These are phyloP conservation scores for Globisporangium megalacanthum DNA, from an alignment of 352 stramenopile genomes.

Conservation along the genomic window DNA sequence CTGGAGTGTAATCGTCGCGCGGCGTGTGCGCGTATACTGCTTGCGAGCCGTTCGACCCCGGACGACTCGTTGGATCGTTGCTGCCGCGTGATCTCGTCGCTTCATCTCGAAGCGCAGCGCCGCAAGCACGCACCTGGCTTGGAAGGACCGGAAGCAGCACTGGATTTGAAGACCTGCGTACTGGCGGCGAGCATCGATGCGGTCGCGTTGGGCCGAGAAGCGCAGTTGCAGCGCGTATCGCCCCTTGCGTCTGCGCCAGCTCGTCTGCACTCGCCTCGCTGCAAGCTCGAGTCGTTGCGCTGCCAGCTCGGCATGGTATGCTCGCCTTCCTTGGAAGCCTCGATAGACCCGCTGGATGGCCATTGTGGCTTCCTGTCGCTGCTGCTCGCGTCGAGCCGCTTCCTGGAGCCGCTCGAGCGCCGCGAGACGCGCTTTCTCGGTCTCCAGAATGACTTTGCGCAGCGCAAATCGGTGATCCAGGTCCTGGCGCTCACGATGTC, in stretches of 20 bases:
- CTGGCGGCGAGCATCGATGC: slow-evolving; percentile 21
- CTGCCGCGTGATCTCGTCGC: slow-evolving; percentile 13
- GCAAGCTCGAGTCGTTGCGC: slow-evolving; percentile 23
- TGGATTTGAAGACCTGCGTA: slow-evolving; percentile 33
- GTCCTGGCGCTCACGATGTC: slow-evolving; percentile 9
- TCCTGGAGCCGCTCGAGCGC: slow-evolving; percentile 22
- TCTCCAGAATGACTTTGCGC: slow-evolving; percentile 23
- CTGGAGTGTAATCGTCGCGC: slow-evolving; percentile 39
- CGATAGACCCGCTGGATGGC: slow-evolving; percentile 37
- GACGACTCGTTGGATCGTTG: slow-evolving; percentile 33
- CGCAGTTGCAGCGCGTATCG: slow-evolving; percentile 42
- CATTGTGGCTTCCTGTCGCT: slow-evolving; percentile 16
- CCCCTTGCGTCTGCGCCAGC: slow-evolving; percentile 39
- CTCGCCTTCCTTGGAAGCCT: slow-evolving; percentile 24
- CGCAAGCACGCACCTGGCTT: slow-evolving; percentile 10
- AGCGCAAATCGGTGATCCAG: slow-evolving; percentile 21
- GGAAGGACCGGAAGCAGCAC: slow-evolving; percentile 25
- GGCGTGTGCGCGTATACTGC: slow-evolving; percentile 12
- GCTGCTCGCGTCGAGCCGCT: slow-evolving; percentile 4
- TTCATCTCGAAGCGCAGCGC: not conserved
- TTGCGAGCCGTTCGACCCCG: slow-evolving; percentile 19
- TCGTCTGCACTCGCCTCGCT: slow-evolving; percentile 34
- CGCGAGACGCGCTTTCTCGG: slow-evolving; percentile 17
- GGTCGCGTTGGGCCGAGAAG: slow-evolving; percentile 38
- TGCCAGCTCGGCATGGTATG: slow-evolving; percentile 14